A percentile compares a stretch with the other conserved stretches of the same genome.
phyloP scores from a whole-genome alignment of 2,329 filamentous ascomycete species.

The Penicillium sp. region DNA sequence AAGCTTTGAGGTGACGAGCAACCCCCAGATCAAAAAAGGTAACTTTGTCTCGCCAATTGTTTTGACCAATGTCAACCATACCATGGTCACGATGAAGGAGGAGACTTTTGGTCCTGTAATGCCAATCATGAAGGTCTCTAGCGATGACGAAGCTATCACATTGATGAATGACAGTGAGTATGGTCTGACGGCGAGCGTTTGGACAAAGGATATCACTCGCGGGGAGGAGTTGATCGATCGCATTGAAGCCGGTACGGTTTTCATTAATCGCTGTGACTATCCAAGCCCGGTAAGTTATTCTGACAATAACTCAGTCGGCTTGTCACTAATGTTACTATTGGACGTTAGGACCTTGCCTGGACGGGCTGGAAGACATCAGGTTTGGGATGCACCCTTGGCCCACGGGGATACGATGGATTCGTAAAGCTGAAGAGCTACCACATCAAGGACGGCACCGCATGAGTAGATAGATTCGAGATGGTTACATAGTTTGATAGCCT shows the following conservation, averaged over 20 bases:
- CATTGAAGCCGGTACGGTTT: slow-evolving; percentile 87
- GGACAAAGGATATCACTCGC: slow-evolving; percentile 78
- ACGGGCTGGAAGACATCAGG: slow-evolving; percentile 94
- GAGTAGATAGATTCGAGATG: neutral
- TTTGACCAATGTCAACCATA: slow-evolving; percentile 71
- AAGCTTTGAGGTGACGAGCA: slow-evolving; percentile 58
- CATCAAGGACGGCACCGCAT: slow-evolving; percentile 51
- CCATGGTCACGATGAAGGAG: slow-evolving; percentile 82
- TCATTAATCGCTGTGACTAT: slow-evolving; percentile 88
- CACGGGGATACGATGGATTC: slow-evolving; percentile 86
- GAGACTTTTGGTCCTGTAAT: slow-evolving; percentile 93
- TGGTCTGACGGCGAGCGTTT: slow-evolving; percentile 86
- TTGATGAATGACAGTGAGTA: slow-evolving; percentile 93
- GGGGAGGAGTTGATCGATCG: slow-evolving; percentile 72
- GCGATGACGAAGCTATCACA: slow-evolving; percentile 72
- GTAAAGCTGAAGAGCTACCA: slow-evolving; percentile 93
- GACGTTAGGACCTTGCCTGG: slow-evolving; percentile 73
- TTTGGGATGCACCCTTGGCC: slow-evolving; percentile 79
- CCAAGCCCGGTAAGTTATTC: slow-evolving; percentile 71
- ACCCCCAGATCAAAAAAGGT: slow-evolving; percentile 57
- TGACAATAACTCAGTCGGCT: no score
- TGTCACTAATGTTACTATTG: neutral
- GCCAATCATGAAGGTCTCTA: slow-evolving; percentile 77
- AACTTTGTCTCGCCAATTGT: slow-evolving; percentile 84
- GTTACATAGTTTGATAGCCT: neutral